Conservation (phyloP, 345 rosid genomes). For the Balakata baccata region DNA sequence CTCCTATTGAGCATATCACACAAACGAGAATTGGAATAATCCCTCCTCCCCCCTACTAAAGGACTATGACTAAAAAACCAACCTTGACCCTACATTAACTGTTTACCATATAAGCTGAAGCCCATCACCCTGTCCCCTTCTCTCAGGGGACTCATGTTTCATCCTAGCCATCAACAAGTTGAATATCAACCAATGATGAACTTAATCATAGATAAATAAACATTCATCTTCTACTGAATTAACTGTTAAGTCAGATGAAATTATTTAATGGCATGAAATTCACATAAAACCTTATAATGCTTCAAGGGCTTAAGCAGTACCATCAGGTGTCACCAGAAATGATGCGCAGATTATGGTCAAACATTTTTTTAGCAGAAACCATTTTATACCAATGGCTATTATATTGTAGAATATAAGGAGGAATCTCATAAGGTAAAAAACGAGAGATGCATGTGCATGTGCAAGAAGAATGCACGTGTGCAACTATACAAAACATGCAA, state of each 20-base stretch:
- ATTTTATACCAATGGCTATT: background rate
- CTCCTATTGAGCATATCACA: background rate
- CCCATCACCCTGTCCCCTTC: too few species aligned
- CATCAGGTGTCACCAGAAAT: background rate
- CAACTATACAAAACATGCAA: conserved; percentile 4
- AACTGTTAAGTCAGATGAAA: background rate
- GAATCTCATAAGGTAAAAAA: background rate
- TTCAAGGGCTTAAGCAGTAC: background rate
- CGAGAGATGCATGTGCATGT: background rate
- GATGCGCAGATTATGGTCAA: background rate
- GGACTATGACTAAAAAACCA: background rate
- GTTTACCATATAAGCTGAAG: background rate
- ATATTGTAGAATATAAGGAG: background rate
- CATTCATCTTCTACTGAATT: background rate
- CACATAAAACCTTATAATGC: background rate
- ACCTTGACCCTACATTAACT: background rate
- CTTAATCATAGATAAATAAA: background rate
- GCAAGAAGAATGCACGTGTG: background rate
- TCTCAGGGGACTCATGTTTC: background rate
- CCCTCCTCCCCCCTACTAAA: background rate
- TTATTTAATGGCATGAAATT: background rate
- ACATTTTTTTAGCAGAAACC: background rate
- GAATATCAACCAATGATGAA: background rate
- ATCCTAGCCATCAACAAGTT: background rate
- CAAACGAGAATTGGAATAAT: background rate